These are phyloP conservation scores for Pseudonectria foliicola DNA, from an alignment of 2,329 filamentous ascomycete species.

Conservation along the genomic window DNA sequence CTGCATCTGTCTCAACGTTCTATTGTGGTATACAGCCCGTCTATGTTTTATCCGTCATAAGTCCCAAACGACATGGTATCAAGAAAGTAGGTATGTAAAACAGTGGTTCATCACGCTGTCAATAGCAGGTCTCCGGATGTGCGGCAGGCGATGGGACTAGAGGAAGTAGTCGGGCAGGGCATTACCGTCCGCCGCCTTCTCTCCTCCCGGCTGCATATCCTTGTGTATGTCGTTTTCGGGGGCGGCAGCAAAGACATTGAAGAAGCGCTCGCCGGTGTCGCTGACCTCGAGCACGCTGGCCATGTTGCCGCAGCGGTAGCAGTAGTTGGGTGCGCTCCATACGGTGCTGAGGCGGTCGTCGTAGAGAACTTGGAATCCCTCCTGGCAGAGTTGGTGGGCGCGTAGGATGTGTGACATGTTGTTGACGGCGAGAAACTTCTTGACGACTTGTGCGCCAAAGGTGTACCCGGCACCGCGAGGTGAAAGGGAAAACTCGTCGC, in stretches of 20 bases:
- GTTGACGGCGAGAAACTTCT: slow-evolving; percentile 96
- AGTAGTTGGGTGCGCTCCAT: slow-evolving; percentile 96
- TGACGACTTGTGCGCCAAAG: slow-evolving; percentile 94
- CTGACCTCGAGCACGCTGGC: slow-evolving; percentile 95
- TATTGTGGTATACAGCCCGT: no score
- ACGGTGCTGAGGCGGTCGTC: slow-evolving; percentile 92
- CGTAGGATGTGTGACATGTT: slow-evolving; percentile 95
- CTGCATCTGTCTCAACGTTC: no score
- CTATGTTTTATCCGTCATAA: no score
- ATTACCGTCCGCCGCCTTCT: slow-evolving; percentile 59
- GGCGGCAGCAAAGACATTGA: slow-evolving; percentile 96
- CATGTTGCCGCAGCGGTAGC: slow-evolving; percentile 93
- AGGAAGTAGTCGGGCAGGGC: slow-evolving; percentile 67
- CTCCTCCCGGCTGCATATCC: slow-evolving; percentile 69
- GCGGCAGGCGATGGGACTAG: slow-evolving; percentile 29
- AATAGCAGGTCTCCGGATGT: neutral
- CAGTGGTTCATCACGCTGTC: no score
- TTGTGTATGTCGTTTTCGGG: slow-evolving; percentile 92
- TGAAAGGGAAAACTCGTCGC: slow-evolving; percentile 92
- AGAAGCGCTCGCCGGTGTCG: slow-evolving; percentile 85
- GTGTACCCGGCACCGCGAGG: slow-evolving; percentile 94
- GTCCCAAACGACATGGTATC: no score
- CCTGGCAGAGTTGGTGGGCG: slow-evolving; percentile 97
- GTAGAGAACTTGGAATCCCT: slow-evolving; percentile 95
- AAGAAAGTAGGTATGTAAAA: no score